These are phyloP conservation scores for Boletus reticulatus DNA, from an alignment of 768 basidiomycete genomes.

Conservation along the genomic window DNA sequence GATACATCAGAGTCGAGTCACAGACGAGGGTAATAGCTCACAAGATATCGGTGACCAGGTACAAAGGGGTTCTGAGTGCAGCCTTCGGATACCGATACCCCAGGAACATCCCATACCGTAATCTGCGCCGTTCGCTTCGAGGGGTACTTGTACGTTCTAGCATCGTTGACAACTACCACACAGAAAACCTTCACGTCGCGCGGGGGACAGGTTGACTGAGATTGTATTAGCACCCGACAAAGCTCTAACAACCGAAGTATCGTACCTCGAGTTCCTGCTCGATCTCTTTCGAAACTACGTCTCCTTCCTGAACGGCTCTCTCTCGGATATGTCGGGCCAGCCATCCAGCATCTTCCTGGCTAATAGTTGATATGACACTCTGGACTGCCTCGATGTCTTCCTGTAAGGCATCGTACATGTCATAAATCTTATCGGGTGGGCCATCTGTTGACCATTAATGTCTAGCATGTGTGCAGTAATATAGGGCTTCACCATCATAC, in stretches of 20 bases:
- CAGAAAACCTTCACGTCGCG: slow-evolving; percentile 77
- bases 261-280: slow-evolving; percentile 72
- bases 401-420: slow-evolving; percentile 56
- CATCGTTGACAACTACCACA: slow-evolving; percentile 66
- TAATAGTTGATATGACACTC: slow-evolving; percentile 40
- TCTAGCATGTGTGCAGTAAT: not conserved
- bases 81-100: slow-evolving; percentile 49
- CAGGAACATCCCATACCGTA: slow-evolving; percentile 79
- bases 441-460: slow-evolving; percentile 13
- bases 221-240: slow-evolving; percentile 1
- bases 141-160: slow-evolving; percentile 48
- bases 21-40: slow-evolving; percentile 31
- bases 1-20: not conserved
- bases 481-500: slow-evolving; percentile 38
- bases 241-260: slow-evolving; percentile 2
- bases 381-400: slow-evolving; percentile 53
- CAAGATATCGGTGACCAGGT: slow-evolving; percentile 67
- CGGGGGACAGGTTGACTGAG: slow-evolving; percentile 61
- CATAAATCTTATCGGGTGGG: slow-evolving; percentile 48
- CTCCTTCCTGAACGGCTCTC: slow-evolving; percentile 47
- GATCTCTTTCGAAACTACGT: slow-evolving; percentile 55
- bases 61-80: slow-evolving; percentile 49
- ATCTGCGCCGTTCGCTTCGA: slow-evolving; percentile 67
- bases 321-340: slow-evolving; percentile 53
- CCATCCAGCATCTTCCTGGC: slow-evolving; percentile 56